Base-by-base conservation (phyloP, 768 basidiomycete species). In the Boletus sp. region DNA sequence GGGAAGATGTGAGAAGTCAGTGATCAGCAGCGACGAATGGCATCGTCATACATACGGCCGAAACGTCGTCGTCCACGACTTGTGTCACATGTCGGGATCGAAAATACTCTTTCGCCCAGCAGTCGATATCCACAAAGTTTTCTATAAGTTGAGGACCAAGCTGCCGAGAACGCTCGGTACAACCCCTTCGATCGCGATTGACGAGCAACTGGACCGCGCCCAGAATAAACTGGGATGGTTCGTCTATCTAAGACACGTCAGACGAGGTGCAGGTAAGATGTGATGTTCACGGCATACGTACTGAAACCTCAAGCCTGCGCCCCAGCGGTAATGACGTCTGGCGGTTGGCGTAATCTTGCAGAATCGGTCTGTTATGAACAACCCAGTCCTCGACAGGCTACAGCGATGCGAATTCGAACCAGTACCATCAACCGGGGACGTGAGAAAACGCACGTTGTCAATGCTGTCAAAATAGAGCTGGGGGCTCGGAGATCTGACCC, bases 121-220 rank as follows among this genome's bases (percentile, higher is more conserved):
- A 45, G 25, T 64, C 56, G 32, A 70, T 55, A 33, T 70, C 57
- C 40, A 64, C 64, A 46, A 68, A 71, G 37, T 70, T 70, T 38
- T 68, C 70, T 25, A 71, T 59, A 0, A 71, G 44, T 17, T 70
- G 70, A 25, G 68, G 68, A 5, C 68, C 70, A 2, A 70, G 63
- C 23, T 40, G 53, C 6, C 63, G 61, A 29, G 65, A 54, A 42
- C 21, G 46, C 38, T 63, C 59, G n/a, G 45, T 37, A 41, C 25
- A 48, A 5, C 39, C 50, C 4, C 21, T 11, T 30, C 23, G 44
- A 50, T 70, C 60, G 13, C 68, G 70, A 40, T 71, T 70, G 45
- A 48, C 68, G 35, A 70, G 70, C 7, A 70, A 48, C 35, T 71
- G 64, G 17, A 68, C 32, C 23, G 60, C 57, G 38, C 68, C 70